These are phyloP conservation scores for Solanum chacoense DNA, from an alignment of 305 asterid species.

Conservation along the genomic window DNA sequence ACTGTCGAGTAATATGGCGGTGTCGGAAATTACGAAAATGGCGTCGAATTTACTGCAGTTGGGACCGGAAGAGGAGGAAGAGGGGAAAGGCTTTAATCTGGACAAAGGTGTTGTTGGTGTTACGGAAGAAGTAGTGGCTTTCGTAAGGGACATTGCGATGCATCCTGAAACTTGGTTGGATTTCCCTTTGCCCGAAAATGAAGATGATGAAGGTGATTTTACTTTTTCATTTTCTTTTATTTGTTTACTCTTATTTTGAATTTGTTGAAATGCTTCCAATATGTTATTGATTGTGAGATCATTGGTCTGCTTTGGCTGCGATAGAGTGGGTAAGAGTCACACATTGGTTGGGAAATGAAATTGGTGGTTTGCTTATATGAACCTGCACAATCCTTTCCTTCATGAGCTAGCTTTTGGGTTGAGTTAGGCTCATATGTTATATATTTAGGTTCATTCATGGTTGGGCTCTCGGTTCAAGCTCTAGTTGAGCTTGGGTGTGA, in stretches of 20 bases:
- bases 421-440: not conserved
- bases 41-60: constrained; percentile 74
- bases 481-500: not conserved
- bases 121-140: constrained; percentile 73
- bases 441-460: not conserved
- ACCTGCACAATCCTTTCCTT: not conserved
- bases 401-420: not conserved
- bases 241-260: not conserved
- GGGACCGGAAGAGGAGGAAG: constrained; percentile 65
- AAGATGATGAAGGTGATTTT: constrained; percentile 21
- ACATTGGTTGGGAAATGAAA: not conserved
- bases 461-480: not conserved
- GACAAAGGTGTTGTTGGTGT: constrained; percentile 51
- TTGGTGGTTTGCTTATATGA: not conserved
- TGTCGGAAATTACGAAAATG: constrained; percentile 63
- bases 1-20: constrained; percentile 43
- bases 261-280: not conserved
- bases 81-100: constrained; percentile 7
- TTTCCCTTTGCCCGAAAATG: constrained; percentile 61
- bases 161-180: constrained; percentile 95
- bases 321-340: not conserved
- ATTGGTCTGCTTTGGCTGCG: not conserved
- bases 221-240: not conserved
- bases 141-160: constrained; percentile 63
- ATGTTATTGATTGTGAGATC: not conserved